These are phyloP conservation scores for Arachis hypogaea DNA, from an alignment of 306 rosid species.

Conservation along the genomic window DNA sequence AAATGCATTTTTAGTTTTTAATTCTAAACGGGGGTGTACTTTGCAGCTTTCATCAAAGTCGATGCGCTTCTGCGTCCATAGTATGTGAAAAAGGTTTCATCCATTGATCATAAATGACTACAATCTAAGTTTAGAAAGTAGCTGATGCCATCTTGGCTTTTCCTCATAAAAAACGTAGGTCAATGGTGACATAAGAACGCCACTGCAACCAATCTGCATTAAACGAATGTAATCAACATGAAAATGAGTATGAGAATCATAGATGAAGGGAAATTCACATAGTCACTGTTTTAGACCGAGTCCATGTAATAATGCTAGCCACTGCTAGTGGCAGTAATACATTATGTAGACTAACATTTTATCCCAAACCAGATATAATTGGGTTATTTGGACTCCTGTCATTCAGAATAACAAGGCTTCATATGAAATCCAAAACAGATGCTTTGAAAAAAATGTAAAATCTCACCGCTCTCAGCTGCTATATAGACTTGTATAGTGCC, in stretches of 20 bases:
- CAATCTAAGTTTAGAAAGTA: conserved; percentile 70
- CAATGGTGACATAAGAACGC: conserved; percentile 92
- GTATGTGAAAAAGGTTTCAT: background rate
- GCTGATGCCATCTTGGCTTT: conserved; percentile 89
- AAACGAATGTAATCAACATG: conserved; percentile 21
- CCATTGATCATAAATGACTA: conserved; percentile 35
- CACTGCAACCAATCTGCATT: conserved; percentile 93
- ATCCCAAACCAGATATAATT: conserved; percentile 5
- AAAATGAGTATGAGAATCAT: conserved; percentile 22
- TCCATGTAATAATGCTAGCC: background rate
- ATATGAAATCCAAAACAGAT: too few species aligned
- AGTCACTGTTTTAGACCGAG: background rate
- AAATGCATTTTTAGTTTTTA: too few species aligned
- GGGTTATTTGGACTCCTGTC: background rate
- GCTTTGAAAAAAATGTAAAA: too few species aligned
- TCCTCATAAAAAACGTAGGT: conserved; percentile 97
- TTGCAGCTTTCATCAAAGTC: too few species aligned
- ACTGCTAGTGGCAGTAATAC: background rate
- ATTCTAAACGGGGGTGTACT: too few species aligned
- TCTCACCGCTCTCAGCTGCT: too few species aligned
- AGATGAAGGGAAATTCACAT: too few species aligned
- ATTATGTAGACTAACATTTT: conserved; percentile 10
- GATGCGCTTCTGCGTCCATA: too few species aligned
- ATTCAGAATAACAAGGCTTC: too few species aligned
- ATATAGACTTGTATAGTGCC: too few species aligned